Percentiles rank a stretch among this genome's conserved stretches.
Conservation (phyloP, 495 filamentous ascomycete species). For the Lentithecium fluviatile region DNA sequence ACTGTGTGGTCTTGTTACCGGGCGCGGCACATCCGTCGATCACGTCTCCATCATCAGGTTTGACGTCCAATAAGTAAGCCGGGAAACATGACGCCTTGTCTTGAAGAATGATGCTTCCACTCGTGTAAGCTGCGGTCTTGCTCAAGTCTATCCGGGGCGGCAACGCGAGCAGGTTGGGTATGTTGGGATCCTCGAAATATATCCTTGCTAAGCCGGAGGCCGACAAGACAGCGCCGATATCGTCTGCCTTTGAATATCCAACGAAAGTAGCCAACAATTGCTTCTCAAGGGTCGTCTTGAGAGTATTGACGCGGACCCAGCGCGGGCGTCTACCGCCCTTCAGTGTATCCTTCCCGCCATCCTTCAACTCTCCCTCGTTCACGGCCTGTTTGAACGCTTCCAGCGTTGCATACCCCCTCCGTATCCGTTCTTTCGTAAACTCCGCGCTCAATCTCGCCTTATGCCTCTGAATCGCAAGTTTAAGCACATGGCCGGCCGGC, state of each 20-base stretch:
- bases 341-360: background rate
- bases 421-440: conserved; percentile 73
- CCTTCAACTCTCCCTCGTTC: conserved; percentile 39
- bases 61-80: conserved; percentile 72
- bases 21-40: conserved; percentile 91
- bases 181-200: conserved; percentile 67
- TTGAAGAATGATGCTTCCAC: conserved; percentile 81
- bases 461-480: conserved; percentile 71
- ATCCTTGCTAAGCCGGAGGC: conserved; percentile 37
- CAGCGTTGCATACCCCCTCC: conserved; percentile 63
- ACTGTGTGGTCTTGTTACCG: conserved; percentile 95
- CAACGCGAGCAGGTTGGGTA: conserved; percentile 80
- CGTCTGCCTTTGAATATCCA: conserved; percentile 52
- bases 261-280: conserved; percentile 70
- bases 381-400: conserved; percentile 62
- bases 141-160: conserved; percentile 66
- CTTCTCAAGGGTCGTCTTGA: conserved; percentile 66
- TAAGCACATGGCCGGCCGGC: conserved; percentile 71
- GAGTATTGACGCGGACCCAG: conserved; percentile 85
- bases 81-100: conserved; percentile 98
- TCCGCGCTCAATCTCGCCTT: conserved; percentile 78
- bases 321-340: conserved; percentile 57
- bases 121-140: conserved; percentile 65
- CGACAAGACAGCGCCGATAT: conserved; percentile 49
- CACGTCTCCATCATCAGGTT: conserved; percentile 62